Evolutionary conservation across 192 early-diverging fungal species (phyloP), one percentile per base, ranked within the genome.

Genomic region (Fimicolochytrium jonesii): DNA sequence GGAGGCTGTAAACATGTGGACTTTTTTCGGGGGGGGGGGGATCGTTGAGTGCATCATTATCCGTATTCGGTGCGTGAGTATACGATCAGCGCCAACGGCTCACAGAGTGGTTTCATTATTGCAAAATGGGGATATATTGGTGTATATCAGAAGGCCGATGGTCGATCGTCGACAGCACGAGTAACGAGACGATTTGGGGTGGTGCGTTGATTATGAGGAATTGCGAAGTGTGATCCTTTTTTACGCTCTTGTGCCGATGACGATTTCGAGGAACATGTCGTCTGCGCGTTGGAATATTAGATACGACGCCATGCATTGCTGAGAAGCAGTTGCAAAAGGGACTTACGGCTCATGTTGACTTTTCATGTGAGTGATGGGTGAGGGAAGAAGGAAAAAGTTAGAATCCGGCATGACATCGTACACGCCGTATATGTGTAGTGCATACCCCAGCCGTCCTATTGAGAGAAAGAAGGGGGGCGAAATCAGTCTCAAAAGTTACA

Each of bases 261-360:
- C 62, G 11, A 64, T 5, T n/a, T 64, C 62, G 37, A 64, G 34
- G 34, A 64, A 64, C 50, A 44, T 53, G 1, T 64, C 62, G 52
- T 64, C 31, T 33, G 35, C n/a, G n/a, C n/a, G n/a, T n/a, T n/a
- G 26, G 13, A 55, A 34, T 17, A 17, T 9, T 11, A 39, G 37
- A 9, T 17, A 39, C n/a, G 6, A 25, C 23, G 22, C 7, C 7
- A 48, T 9, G 46, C 6, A 9, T 22, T 7, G 46, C 9, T 48
- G 46, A 10, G 11, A 9, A 48, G 6, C 9, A 7, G 23, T 48
- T 48, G 6, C 9, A 48, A 48, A 48, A 48, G 7, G 46, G 6
- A 25, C 46, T 48, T 48, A 48, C 46, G 59, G 45, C 47, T 61
- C 45, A 61, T 50, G 47, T 61, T 58, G 11, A 58, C 56, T 58